These are phyloP conservation scores for Solanum hybrid DNA, from an alignment of 305 asterid genomes.

Conservation along the genomic window DNA sequence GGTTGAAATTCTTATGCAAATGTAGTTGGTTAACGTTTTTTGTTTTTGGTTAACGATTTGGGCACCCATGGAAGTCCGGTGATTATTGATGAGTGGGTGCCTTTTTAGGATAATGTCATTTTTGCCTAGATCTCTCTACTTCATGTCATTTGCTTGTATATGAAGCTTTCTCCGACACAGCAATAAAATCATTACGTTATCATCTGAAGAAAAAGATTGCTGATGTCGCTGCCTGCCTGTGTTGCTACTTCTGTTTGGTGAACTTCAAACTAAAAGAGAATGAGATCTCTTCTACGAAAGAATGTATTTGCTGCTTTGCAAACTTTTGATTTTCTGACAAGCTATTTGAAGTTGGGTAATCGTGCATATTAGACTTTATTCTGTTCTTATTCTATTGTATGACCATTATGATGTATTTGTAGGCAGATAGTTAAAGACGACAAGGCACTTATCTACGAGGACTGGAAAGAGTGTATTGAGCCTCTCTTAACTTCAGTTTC, in stretches of 20 bases:
- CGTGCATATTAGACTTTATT: not conserved
- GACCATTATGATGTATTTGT: constrained; percentile 15
- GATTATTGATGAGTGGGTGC: not conserved
- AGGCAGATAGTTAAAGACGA: constrained; percentile 78
- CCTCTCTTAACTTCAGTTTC: constrained; percentile 47
- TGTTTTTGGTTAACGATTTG: not conserved
- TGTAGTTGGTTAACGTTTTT: not conserved
- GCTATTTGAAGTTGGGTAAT: not conserved
- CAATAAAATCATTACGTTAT: not conserved
- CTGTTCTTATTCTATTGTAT: not conserved
- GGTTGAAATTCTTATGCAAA: not conserved
- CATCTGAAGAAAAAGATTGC: not conserved
- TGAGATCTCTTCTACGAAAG: not conserved
- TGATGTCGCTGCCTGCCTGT: not conserved
- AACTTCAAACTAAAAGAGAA: not conserved
- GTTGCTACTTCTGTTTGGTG: constrained; percentile 1
- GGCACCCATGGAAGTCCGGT: not conserved
- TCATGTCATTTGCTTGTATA: not conserved
- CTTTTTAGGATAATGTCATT: not conserved
- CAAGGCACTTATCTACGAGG: constrained; percentile 54
- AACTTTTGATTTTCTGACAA: not conserved
- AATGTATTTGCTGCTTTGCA: not conserved
- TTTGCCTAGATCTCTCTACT: not conserved
- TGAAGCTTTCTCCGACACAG: not conserved
- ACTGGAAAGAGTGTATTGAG: constrained; percentile 75